Percentiles rank a stretch among this genome's conserved stretches.
phyloP scores from a whole-genome alignment of 768 basidiomycete species.

The Collybia sp. region DNA sequence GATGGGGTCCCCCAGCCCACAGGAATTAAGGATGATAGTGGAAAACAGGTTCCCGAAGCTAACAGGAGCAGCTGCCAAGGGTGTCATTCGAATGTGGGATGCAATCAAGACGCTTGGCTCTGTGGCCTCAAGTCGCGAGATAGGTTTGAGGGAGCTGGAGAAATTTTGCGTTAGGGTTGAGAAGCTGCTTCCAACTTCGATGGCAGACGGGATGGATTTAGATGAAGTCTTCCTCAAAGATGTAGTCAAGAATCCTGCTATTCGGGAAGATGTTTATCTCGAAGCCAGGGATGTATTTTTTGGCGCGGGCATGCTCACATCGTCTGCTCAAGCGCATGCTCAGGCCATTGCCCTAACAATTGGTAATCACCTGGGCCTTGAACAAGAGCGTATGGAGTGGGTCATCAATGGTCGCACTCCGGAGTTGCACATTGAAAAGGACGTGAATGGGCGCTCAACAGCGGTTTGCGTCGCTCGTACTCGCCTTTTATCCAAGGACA shows the following conservation, averaged over 20 bases:
- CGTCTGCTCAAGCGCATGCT: constrained; percentile 43
- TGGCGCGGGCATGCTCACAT: constrained; percentile 56
- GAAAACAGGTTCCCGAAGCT: constrained; percentile 62
- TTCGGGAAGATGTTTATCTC: constrained; percentile 86
- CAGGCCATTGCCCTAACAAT: constrained; percentile 48
- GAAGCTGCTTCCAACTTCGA: constrained; percentile 45
- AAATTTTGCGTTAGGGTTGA: constrained; percentile 80
- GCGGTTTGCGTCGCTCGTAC: constrained; percentile 62
- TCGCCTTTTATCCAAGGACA: constrained; percentile 44
- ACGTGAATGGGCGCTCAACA: constrained; percentile 54
- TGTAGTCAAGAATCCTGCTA: constrained; percentile 62
- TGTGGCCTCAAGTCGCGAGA: constrained; percentile 48
- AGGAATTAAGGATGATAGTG: constrained; percentile 72
- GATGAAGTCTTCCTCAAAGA: constrained; percentile 30
- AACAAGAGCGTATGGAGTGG: constrained; percentile 67
- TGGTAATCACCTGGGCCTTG: constrained; percentile 60
- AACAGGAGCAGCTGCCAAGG: constrained; percentile 36
- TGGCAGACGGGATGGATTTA: constrained; percentile 36
- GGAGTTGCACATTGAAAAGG: constrained; percentile 61
- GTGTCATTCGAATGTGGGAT: constrained; percentile 70
- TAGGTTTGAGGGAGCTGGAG: constrained; percentile 78
- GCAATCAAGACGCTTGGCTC: constrained; percentile 45
- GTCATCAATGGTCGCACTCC: constrained; percentile 63
- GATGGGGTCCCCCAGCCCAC: constrained; percentile 52
- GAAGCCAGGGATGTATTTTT: constrained; percentile 93